Evolutionary conservation across 1,284 basidiomycete genomes (phyloP).

Genomic region (Cutaneotrichosporon cavernicola): DNA sequence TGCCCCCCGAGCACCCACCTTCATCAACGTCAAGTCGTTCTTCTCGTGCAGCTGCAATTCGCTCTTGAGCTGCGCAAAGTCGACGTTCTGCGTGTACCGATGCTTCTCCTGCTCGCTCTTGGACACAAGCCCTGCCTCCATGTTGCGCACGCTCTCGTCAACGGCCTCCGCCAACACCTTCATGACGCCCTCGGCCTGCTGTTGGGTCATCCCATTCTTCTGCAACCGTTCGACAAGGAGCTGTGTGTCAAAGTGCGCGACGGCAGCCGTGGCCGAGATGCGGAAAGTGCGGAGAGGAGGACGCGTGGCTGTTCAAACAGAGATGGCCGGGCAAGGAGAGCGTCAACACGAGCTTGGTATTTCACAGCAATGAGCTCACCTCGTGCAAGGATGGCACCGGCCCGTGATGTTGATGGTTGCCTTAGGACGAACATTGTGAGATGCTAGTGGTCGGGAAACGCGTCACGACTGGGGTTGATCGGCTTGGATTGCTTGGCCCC

Average conservation of each 20-base stretch:
- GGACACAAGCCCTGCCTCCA: conserved; percentile 91
- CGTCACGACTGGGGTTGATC: conserved; percentile 3
- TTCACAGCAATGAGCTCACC: conserved; percentile 26
- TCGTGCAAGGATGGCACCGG: conserved; percentile 34
- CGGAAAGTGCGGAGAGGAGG: conserved; percentile 22
- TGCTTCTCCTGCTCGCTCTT: conserved; percentile 95
- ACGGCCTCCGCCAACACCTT: conserved; percentile 90
- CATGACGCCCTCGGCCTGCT: conserved; percentile 94
- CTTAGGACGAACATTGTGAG: conserved; percentile 31
- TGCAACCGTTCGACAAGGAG: conserved; percentile 86
- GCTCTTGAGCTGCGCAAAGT: conserved; percentile 95
- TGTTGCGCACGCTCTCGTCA: conserved; percentile 88
- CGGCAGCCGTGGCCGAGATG: conserved; percentile 14
- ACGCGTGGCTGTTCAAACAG: background rate
- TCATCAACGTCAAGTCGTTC: conserved; percentile 94
- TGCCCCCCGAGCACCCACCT: conserved; percentile 45
- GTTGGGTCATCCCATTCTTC: conserved; percentile 77
- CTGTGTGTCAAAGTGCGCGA: conserved; percentile 83
- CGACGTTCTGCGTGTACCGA: conserved; percentile 93
- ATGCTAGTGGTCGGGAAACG: background rate
- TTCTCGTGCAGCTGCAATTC: conserved; percentile 95
- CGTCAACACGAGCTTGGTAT: conserved; percentile 4
- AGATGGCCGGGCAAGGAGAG: background rate
- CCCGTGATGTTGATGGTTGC: conserved; percentile 37
- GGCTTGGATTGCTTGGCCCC: background rate